phyloP scores from a whole-genome alignment of 768 basidiomycete species.

The Macrolepiota fuliginosa region DNA sequence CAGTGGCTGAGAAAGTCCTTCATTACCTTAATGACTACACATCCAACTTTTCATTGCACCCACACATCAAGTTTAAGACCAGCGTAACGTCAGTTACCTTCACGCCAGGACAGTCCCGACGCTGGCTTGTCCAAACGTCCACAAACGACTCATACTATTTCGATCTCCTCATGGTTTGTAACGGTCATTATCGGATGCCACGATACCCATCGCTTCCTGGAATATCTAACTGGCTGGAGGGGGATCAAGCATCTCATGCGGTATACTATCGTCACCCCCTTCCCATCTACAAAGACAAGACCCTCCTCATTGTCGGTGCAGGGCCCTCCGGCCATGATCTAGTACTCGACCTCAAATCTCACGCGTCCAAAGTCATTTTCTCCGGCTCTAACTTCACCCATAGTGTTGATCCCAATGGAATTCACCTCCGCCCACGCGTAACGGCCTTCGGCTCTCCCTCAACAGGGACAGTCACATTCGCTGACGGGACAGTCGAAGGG shows the following conservation, averaged over 20 bases:
- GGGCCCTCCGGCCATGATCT: constrained; percentile 76
- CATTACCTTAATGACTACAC: constrained; percentile 73
- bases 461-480: constrained; percentile 12
- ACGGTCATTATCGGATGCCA: constrained; percentile 72
- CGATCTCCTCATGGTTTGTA: constrained; percentile 71
- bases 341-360: constrained; percentile 49
- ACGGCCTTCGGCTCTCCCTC: constrained; percentile 31
- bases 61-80: constrained; percentile 64
- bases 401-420: constrained; percentile 26
- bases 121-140: constrained; percentile 48
- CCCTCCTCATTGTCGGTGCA: constrained; percentile 44
- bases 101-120: constrained; percentile 19
- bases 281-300: constrained; percentile 33
- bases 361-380: constrained; percentile 49
- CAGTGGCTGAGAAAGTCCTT: constrained; percentile 56
- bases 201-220: constrained; percentile 62
- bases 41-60: constrained; percentile 52
- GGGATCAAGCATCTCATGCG: constrained; percentile 58
- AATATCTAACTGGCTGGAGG: constrained; percentile 51
- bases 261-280: constrained; percentile 61
- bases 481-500: constrained; percentile 51
- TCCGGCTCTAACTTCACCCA: constrained; percentile 40
- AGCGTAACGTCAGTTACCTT: constrained; percentile 48
- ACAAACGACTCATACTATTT: constrained; percentile 36
- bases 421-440: constrained; percentile 42